Evolutionary conservation across 352 stramenopile species (phyloP).

Genomic region (Phytophthora nicotianae): DNA sequence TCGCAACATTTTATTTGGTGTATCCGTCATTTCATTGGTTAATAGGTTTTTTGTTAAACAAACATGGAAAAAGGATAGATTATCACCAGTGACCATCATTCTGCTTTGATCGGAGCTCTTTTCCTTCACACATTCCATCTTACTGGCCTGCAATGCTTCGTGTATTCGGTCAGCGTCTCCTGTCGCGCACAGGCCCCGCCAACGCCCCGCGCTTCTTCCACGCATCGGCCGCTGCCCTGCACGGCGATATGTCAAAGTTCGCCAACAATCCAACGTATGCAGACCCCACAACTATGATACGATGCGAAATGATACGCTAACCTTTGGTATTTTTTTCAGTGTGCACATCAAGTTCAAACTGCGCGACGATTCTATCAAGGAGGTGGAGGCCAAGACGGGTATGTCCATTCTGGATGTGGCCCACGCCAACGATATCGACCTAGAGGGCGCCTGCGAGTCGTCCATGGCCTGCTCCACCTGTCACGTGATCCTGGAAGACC

Average conservation of each 20-base stretch:
- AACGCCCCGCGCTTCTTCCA: slow-evolving; percentile 41
- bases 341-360: slow-evolving; percentile 82
- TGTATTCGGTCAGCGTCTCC: slow-evolving; percentile 30
- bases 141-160: slow-evolving; percentile 35
- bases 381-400: slow-evolving; percentile 74
- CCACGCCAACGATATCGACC: slow-evolving; percentile 93
- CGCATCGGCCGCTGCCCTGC: slow-evolving; percentile 47
- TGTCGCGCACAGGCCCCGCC: slow-evolving; percentile 10
- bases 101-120: background rate
- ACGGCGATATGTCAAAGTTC: slow-evolving; percentile 67
- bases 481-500: slow-evolving; percentile 96
- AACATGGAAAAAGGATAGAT: background rate
- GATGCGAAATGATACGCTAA: slow-evolving; percentile 14
- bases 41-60: slow-evolving; percentile 18
- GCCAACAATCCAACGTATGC: slow-evolving; percentile 65
- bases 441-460: slow-evolving; percentile 94
- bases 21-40: slow-evolving; percentile 9
- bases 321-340: slow-evolving; percentile 28
- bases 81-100: background rate
- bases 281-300: background rate
- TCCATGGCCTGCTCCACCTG: slow-evolving; percentile 99
- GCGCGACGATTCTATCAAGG: slow-evolving; percentile 60
- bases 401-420: slow-evolving; percentile 93
- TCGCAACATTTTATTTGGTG: background rate
- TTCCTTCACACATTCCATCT: slow-evolving; percentile 13